Evolutionary conservation across 1,284 basidiomycete genomes (phyloP).

Genomic region (Paramarasmius palmivorus): DNA sequence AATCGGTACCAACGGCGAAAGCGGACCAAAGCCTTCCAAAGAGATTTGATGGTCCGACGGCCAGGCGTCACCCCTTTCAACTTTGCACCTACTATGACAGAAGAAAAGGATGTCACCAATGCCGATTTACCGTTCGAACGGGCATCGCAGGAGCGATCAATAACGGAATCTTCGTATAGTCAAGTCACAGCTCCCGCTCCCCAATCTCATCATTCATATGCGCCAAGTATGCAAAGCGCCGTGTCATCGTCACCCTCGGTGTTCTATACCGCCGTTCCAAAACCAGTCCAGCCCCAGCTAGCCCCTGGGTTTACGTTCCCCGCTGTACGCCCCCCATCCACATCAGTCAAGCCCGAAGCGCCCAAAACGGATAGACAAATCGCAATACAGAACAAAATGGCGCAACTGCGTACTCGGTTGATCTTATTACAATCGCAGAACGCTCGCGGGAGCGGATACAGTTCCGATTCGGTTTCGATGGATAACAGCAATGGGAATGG

Average conservation of each 20-base stretch:
- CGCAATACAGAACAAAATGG: constrained; percentile 2
- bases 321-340: background rate
- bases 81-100: background rate
- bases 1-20: background rate
- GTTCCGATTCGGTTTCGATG: background rate
- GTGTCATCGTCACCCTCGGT: background rate
- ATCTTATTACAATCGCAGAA: background rate
- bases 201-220: background rate
- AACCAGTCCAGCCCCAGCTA: background rate
- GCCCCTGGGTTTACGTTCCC: constrained; percentile 3
- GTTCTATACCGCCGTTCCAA: constrained; percentile 1
- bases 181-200: background rate
- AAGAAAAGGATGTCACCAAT: background rate
- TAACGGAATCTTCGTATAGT: background rate
- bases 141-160: too few species aligned
- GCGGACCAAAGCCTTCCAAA: background rate
- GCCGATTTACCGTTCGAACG: background rate
- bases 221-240: background rate
- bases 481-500: background rate
- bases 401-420: background rate
- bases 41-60: background rate
- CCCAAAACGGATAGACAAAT: background rate
- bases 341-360: background rate
- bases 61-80: background rate
- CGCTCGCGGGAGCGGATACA: background rate